These are phyloP conservation scores for Fusarium sp. DNA, from an alignment of 2,329 filamentous ascomycete species.

Conservation along the genomic window DNA sequence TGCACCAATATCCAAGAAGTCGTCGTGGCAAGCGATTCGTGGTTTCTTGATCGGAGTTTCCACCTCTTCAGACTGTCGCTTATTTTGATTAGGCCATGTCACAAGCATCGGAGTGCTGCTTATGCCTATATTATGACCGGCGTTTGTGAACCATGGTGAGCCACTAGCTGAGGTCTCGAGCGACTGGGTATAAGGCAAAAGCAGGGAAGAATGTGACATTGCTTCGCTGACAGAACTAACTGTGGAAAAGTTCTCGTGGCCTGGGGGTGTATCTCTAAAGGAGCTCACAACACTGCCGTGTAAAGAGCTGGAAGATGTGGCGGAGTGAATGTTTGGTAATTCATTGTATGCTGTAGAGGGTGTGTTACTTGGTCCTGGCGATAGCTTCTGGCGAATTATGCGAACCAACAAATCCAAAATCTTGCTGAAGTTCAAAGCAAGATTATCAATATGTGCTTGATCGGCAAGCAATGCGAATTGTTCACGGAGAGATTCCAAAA, in stretches of 20 bases:
- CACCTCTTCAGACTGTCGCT: constrained; percentile 33
- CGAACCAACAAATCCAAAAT: constrained; percentile 30
- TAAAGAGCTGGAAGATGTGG: constrained; percentile 39
- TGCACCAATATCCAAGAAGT: constrained; percentile 40
- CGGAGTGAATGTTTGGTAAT: constrained; percentile 40
- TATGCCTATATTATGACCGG: not conserved
- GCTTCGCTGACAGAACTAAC: constrained; percentile 27
- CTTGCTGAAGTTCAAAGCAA: constrained; percentile 37
- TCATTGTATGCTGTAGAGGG: constrained; percentile 43
- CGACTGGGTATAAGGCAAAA: constrained; percentile 38
- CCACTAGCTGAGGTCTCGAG: constrained; percentile 26
- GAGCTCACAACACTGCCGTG: constrained; percentile 33
- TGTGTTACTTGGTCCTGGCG: constrained; percentile 21
- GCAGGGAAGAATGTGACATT: constrained; percentile 26
- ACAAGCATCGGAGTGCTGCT: constrained; percentile 3
- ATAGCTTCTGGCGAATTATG: constrained; percentile 37
- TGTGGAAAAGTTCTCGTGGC: constrained; percentile 31
- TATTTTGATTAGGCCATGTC: constrained; percentile 39
- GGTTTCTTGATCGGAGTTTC: constrained; percentile 36
- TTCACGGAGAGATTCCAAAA: constrained; percentile 43
- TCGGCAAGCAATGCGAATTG: constrained; percentile 33
- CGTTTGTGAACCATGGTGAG: constrained; percentile 28
- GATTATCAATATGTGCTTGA: constrained; percentile 34
- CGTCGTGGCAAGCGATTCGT: constrained; percentile 36
- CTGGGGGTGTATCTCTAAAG: constrained; percentile 41